Evolutionary conservation across 306 rosid genomes (phyloP).

Genomic region (Pyrus communis): DNA sequence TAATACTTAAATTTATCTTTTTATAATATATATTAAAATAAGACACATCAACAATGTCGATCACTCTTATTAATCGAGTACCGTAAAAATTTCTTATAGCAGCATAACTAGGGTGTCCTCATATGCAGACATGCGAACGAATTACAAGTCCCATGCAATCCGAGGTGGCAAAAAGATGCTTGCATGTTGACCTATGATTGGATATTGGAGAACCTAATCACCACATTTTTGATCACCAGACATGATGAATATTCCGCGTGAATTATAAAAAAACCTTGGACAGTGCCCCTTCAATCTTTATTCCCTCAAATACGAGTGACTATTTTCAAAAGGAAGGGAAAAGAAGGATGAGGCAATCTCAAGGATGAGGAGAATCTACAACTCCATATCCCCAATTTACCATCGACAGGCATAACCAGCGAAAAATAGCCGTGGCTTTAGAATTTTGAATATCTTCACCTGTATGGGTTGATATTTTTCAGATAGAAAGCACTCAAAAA

Average conservation of each 20-base stretch:
- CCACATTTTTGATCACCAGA: conserved; percentile 26
- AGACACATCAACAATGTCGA: no score
- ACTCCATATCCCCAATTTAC: conserved; percentile 17
- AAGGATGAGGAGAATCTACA: conserved; percentile 39
- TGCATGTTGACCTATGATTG: conserved; percentile 35
- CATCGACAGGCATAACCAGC: conserved; percentile 23
- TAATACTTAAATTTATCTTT: no score
- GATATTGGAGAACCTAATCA: conserved; percentile 60
- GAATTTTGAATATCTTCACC: conserved; percentile 29
- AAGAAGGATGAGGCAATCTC: conserved; percentile 15
- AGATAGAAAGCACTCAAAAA: background rate
- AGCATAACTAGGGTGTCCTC: background rate
- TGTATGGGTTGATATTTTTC: background rate
- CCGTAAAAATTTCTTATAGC: background rate
- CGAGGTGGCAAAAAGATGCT: conserved; percentile 6
- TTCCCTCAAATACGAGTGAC: conserved; percentile 29
- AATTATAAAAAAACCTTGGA: conserved; percentile 31
- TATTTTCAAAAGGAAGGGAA: conserved; percentile 19
- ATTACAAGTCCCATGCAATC: conserved; percentile 17
- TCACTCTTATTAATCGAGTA: background rate
- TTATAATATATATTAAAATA: no score
- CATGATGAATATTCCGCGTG: conserved; percentile 44
- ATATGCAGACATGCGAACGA: conserved; percentile 25
- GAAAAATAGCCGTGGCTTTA: conserved; percentile 43
- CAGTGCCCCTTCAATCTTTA: conserved; percentile 29